Base-by-base conservation (phyloP, 208 protist genomes). In the Leishmania major region DNA sequence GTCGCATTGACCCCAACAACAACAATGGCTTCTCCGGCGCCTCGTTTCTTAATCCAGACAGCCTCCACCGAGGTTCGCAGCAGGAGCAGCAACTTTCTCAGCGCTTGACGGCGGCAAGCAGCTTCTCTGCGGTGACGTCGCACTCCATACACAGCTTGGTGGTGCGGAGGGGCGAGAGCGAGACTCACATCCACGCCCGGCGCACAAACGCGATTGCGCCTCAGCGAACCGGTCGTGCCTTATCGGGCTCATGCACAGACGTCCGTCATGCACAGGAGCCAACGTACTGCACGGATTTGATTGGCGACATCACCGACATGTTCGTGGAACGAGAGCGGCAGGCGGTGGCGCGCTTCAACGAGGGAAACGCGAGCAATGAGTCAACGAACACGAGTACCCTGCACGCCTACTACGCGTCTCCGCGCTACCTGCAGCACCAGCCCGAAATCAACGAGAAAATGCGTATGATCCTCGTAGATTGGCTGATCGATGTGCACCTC, bases 381-480 rank as follows among this genome's bases (percentile, higher is more conserved):
- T 35, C 82, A 60, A 87, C 79, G 51, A 88, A 92, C 84, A 81
- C 86, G 47, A 84, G 82, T 43, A 31, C 53, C 17, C 84, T 94
- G 51, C 91, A 92, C 82, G 73, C 78, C 75, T 94, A 91, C 84
- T 94, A 92, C 77, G 89, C 92, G 60, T 94, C 88, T 35, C 91
- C 94, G 22, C 85, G 90, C 79, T 97, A 96, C 82, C 84, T 97
- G 37, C 90, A 93, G 80, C 90, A 96, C 80, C 95, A 97, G 82
- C 92, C 95, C 15, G 97, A 99, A 78, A 95, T 99, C 62, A 99
- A 96, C 84, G 93, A 98, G 78, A 98, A 98, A 85, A 99, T 99
- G 98, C 93, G 99, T 60, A 93, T 98, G 76, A 99, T 99, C 82
- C 90, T 99, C 28, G 93, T 99, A 28, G 99, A 99, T 90, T 99